phyloP scores from a whole-genome alignment of 352 stramenopile species.

The Peronosclerospora sorghi region DNA sequence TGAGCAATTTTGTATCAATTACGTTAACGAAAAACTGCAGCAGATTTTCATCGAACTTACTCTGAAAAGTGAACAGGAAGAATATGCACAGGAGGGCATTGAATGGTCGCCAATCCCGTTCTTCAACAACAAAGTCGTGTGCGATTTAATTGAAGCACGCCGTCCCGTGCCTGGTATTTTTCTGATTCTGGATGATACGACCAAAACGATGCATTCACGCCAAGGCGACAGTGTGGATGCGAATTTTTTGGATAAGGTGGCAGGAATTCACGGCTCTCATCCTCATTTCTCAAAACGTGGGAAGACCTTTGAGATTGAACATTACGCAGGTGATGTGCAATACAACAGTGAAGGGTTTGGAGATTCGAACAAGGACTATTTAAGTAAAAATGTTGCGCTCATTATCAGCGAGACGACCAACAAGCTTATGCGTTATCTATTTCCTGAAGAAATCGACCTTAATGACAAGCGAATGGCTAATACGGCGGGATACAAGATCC shows the following conservation, averaged over 20 bases:
- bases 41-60: slow-evolving; percentile 89
- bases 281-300: slow-evolving; percentile 78
- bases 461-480: slow-evolving; percentile 75
- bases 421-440: slow-evolving; percentile 81
- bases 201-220: slow-evolving; percentile 82
- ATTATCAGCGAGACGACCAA: slow-evolving; percentile 78
- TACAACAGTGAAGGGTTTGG: slow-evolving; percentile 78
- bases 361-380: slow-evolving; percentile 71
- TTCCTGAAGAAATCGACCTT: slow-evolving; percentile 69
- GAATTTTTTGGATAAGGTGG: slow-evolving; percentile 75
- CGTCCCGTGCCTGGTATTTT: slow-evolving; percentile 70
- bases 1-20: slow-evolving; percentile 94
- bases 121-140: slow-evolving; percentile 89
- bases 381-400: slow-evolving; percentile 73
- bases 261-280: slow-evolving; percentile 48
- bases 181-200: slow-evolving; percentile 73
- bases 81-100: slow-evolving; percentile 93
- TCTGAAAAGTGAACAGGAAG: slow-evolving; percentile 85
- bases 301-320: slow-evolving; percentile 76
- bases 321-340: slow-evolving; percentile 81
- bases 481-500: slow-evolving; percentile 74
- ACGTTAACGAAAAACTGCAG: slow-evolving; percentile 91
- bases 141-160: slow-evolving; percentile 73
- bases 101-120: slow-evolving; percentile 87
- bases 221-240: slow-evolving; percentile 69